These are phyloP conservation scores for Leucosporidium yakuticum DNA, from an alignment of 768 basidiomycete species.

Conservation along the genomic window DNA sequence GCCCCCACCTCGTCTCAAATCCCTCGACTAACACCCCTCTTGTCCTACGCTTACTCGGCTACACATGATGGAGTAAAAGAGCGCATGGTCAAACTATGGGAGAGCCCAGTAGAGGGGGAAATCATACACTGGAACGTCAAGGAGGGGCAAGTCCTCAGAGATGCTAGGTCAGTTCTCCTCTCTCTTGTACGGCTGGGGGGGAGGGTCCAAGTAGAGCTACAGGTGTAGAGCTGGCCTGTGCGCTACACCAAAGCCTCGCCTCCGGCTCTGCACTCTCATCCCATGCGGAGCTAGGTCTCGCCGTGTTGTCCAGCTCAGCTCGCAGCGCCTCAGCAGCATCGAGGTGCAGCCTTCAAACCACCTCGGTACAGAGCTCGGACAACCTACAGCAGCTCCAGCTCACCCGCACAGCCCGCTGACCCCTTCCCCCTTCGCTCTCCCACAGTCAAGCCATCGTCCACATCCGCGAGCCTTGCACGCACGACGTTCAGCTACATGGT, in stretches of 20 bases:
- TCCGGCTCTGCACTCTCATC: neutral
- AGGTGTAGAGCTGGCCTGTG: neutral
- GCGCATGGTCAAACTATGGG: slow-evolving; percentile 83
- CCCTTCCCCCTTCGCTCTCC: neutral
- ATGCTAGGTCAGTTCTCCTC: slow-evolving; percentile 21
- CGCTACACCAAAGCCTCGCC: neutral
- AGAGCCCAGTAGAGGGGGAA: slow-evolving; percentile 73
- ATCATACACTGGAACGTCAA: slow-evolving; percentile 65
- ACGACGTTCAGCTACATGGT: slow-evolving; percentile 85
- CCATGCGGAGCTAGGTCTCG: too few species aligned
- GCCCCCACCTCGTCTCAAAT: slow-evolving; percentile 53
- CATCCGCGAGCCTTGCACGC: slow-evolving; percentile 87
- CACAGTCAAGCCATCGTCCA: slow-evolving; percentile 46
- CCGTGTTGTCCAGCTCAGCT: too few species aligned
- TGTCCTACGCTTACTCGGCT: slow-evolving; percentile 60
- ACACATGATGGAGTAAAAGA: slow-evolving; percentile 44
- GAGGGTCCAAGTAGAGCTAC: neutral
- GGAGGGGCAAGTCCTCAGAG: slow-evolving; percentile 18
- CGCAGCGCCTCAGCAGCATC: too few species aligned
- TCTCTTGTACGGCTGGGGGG: neutral
- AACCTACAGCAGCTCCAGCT: neutral
- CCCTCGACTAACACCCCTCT: slow-evolving; percentile 58
- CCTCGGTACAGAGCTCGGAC: neutral
- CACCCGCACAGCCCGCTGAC: too few species aligned
- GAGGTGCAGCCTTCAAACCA: neutral